Evolutionary conservation across 352 stramenopile genomes (phyloP).

Genomic region (Globisporangium polare): DNA sequence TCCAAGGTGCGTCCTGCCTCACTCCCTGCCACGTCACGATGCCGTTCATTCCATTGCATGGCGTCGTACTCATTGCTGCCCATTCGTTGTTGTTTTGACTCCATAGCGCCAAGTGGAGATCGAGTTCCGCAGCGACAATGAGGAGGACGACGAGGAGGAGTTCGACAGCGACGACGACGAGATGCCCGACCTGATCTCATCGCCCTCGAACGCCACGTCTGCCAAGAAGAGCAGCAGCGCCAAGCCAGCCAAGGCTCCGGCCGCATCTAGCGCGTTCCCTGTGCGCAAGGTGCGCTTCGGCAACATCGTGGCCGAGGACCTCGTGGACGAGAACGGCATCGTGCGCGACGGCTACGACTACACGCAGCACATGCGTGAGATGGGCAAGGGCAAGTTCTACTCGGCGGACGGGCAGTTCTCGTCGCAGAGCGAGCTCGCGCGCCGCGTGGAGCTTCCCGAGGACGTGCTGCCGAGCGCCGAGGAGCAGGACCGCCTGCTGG

Average conservation of each 20-base stretch:
- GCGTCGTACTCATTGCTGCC: background rate
- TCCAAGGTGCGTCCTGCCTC: conserved; percentile 27
- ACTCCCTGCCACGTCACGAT: background rate
- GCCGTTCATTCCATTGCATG: background rate
- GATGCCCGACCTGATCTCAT: conserved; percentile 45
- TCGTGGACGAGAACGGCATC: conserved; percentile 87
- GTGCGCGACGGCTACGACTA: conserved; percentile 93
- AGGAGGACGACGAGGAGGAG: conserved; percentile 31
- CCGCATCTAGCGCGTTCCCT: conserved; percentile 26
- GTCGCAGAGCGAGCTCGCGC: conserved; percentile 48
- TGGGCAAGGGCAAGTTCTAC: conserved; percentile 84
- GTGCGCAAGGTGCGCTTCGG: conserved; percentile 68
- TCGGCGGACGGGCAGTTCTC: conserved; percentile 68
- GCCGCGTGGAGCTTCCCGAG: conserved; percentile 53
- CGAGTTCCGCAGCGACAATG: conserved; percentile 52
- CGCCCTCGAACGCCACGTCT: conserved; percentile 10
- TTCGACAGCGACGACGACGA: conserved; percentile 50
- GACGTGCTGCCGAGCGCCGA: conserved; percentile 65
- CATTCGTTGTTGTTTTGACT: background rate
- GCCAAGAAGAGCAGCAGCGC: conserved; percentile 17
- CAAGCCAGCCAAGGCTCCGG: conserved; percentile 13
- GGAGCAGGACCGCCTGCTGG: conserved; percentile 76
- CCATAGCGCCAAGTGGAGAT: conserved; percentile 51
- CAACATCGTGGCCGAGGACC: conserved; percentile 54
- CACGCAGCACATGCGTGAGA: conserved; percentile 89